These are phyloP conservation scores for Aspergillus nanangensis DNA, from an alignment of 495 filamentous ascomycete species.

Conservation along the genomic window DNA sequence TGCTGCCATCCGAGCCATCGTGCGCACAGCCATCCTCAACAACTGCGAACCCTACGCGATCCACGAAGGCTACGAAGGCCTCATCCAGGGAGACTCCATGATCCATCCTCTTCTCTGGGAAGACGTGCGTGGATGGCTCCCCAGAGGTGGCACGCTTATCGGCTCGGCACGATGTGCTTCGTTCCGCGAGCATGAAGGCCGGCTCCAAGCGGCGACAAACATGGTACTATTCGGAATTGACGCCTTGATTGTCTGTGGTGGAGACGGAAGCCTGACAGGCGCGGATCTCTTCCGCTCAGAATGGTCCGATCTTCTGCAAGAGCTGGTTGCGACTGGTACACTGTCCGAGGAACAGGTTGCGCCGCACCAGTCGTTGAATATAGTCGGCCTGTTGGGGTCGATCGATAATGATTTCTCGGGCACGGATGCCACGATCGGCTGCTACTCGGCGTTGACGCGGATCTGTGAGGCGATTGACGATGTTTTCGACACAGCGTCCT, in stretches of 20 bases:
- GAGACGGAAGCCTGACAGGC: conserved; percentile 91
- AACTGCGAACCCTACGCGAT: conserved; percentile 83
- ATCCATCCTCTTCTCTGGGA: conserved; percentile 86
- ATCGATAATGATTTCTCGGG: conserved; percentile 96
- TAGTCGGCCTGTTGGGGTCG: conserved; percentile 91
- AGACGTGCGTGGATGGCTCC: conserved; percentile 87
- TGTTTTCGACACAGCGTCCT: conserved; percentile 90
- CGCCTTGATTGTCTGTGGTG: conserved; percentile 90
- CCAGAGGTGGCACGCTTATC: conserved; percentile 90
- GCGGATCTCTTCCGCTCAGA: conserved; percentile 86
- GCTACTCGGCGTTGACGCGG: conserved; percentile 81
- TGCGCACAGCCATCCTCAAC: conserved; percentile 79
- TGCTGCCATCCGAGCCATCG: conserved; percentile 82
- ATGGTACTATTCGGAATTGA: conserved; percentile 87
- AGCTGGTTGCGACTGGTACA: conserved; percentile 65
- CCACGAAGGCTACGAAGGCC: conserved; percentile 90
- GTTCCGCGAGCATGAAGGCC: conserved; percentile 79
- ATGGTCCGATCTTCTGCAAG: conserved; percentile 78
- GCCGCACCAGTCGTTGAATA: conserved; percentile 75
- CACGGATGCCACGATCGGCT: conserved; percentile 94
- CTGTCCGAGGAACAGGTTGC: conserved; percentile 62
- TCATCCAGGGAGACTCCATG: conserved; percentile 78
- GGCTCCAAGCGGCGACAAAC: conserved; percentile 84
- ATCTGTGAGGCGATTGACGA: conserved; percentile 91
- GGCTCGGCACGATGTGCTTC: conserved; percentile 84